Evolutionary conservation across 2,329 filamentous ascomycete species (phyloP), one percentile per base, ranked within the genome.

Genomic region (Tympanopsis confertula): DNA sequence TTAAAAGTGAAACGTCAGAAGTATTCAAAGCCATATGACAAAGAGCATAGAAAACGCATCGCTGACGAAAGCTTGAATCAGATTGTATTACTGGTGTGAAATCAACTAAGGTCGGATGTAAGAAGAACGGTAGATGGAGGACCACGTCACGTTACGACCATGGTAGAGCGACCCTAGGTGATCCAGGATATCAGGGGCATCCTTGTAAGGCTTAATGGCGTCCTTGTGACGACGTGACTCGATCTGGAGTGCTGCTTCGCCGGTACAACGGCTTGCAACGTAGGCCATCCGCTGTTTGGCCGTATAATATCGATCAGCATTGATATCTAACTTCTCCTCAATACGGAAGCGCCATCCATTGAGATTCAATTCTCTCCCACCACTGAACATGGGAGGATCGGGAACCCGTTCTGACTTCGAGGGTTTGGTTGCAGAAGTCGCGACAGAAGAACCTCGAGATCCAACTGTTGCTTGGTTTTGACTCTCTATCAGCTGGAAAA

Each of bases 301-400:
- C 12, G 30, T 33, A 33, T 13, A 7, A 15, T 12, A 45, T 24
- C 39, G 39, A 19, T 45, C 39, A 7, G 38, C 35, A 29, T 45
- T 45, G 4, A 33, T 30, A 5, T 10, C 4, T 4, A 44, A 26
- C 35, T 44, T 44, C 5, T 36, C 5, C 26, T 38, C 10, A 14
- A 45, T 39, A 5, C n/a, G 14, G 19, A 35, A 19, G 3, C 39
- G 17, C 43, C 41, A 45, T 13, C 41, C 37, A 3, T 43, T 39
- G 26, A 43, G 43, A 13, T 38, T 18, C 3, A 38, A 41, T 10
- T 43, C 39, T 17, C 39, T 41, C 2, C 42, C 42, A 36, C 39
- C 43, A 35, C 20, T 41, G 17, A 45, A 30, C 7, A 30, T 14
- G 2, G 26, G 36, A 13, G 41, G 41, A 19, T 44, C 41, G 5